These are phyloP conservation scores for Phytophthora hybrid DNA, from an alignment of 352 stramenopile genomes.

Conservation along the genomic window DNA sequence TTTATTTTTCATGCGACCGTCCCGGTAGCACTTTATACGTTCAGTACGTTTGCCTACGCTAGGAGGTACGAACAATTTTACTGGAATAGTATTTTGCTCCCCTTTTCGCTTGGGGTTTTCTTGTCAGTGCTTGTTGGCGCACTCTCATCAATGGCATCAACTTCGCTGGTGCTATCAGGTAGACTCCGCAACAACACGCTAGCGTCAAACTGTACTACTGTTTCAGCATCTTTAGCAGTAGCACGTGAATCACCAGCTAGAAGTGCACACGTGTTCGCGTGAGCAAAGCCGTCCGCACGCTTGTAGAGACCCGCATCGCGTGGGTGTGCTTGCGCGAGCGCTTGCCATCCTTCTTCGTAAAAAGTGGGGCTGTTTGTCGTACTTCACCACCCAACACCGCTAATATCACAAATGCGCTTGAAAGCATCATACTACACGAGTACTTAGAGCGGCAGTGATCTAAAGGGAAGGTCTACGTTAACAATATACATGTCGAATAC, in stretches of 20 bases:
- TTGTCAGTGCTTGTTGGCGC: neutral
- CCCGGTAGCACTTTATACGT: slow-evolving; percentile 3
- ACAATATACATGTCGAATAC: neutral
- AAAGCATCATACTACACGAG: slow-evolving; percentile 2
- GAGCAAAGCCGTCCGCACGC: neutral
- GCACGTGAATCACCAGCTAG: slow-evolving; percentile 2
- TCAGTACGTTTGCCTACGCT: neutral
- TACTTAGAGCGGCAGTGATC: slow-evolving; percentile 16
- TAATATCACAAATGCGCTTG: neutral
- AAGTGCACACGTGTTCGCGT: neutral
- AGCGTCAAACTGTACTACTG: slow-evolving; percentile 1
- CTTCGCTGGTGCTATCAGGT: neutral
- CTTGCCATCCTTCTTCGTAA: neutral
- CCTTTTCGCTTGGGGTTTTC: neutral
- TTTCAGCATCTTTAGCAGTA: slow-evolving; percentile 11
- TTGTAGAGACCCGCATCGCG: slow-evolving; percentile 15
- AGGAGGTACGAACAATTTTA: neutral
- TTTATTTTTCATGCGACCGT: slow-evolving; percentile 5
- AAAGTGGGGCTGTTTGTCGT: slow-evolving; percentile 5
- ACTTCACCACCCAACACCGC: slow-evolving; percentile 7
- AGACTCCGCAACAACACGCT: neutral
- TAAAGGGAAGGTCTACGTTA: neutral
- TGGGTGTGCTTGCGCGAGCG: neutral
- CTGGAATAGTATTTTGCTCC: neutral
- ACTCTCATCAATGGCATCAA: neutral